Base-by-base conservation (phyloP, 805 yeast genomes). In the Alloascoidea hylecoeti region DNA sequence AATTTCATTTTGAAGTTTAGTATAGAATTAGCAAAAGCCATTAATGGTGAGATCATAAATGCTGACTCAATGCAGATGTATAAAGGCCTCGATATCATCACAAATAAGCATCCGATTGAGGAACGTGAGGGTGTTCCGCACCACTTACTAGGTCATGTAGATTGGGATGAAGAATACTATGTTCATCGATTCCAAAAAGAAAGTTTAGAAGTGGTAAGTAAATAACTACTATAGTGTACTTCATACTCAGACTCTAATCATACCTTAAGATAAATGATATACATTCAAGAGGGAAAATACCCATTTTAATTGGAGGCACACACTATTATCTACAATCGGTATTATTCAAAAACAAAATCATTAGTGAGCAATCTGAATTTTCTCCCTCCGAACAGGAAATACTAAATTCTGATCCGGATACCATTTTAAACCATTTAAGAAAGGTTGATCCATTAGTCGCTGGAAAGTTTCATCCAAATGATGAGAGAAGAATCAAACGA, bases 1-100 rank as follows among this genome's bases (percentile, higher is more conserved):
- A 18, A 19, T 4, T 32, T 12, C 18, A 38, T 37, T 41, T n/a
- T 16, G n/a, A 45, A 75, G 67, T 69, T 82, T 42, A 71, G 84
- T 35, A 73, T 85, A 2, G 89, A 85, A 42, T 54, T 92, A 15
- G 96, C 96, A 6, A 66, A 71, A 46, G 66, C 67, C 17, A 68
- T 80, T 38, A 70, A 77, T 50, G 97, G 97, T 15, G 97, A 92
- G 52, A 67, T 92, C 44, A 81, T 92, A 44, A 92, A 92, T 56
- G 95, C 95, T 0, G 98, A 92, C 53, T 85, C 97, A 1, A 88
- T 92, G 96, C 98, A 92, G 57, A 81, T 92, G 65, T 92, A 92
- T 56, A 58, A 63, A 32, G 77, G 72, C 0, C 58, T 75, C 1
- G 84, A 80, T 12, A 72, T 73, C 6, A 84, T 92, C 42, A 83